phyloP scores from a whole-genome alignment of 306 rosid genomes.

The Cicer arietinum region DNA sequence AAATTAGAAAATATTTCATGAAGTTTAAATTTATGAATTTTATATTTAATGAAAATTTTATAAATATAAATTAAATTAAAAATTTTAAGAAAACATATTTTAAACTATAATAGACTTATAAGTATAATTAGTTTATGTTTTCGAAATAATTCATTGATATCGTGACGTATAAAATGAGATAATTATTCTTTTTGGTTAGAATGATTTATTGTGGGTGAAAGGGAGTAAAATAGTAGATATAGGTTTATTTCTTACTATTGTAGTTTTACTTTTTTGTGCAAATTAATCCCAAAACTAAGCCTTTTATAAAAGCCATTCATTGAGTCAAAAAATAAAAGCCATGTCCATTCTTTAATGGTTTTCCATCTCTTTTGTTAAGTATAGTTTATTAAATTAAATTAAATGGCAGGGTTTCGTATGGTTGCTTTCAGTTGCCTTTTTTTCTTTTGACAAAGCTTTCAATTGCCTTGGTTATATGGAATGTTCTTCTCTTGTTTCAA shows the following conservation, averaged over 20 bases:
- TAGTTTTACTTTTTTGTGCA: not conserved
- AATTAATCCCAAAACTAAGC: not conserved
- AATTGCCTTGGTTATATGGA: conserved; percentile 39
- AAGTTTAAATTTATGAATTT: too few relatives aligned
- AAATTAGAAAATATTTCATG: too few relatives aligned
- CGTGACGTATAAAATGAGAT: too few relatives aligned
- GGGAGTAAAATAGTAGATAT: too few relatives aligned
- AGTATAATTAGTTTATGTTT: too few relatives aligned
- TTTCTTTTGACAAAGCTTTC: conserved; percentile 27
- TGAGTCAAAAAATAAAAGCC: not conserved
- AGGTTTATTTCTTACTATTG: not conserved
- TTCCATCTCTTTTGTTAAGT: conserved; percentile 7
- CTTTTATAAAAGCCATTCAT: conserved; percentile 28
- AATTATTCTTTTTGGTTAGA: too few relatives aligned
- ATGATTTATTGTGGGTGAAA: too few relatives aligned
- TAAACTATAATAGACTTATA: too few relatives aligned
- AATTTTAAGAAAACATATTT: too few relatives aligned
- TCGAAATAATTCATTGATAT: too few relatives aligned
- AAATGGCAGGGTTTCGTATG: conserved; percentile 9
- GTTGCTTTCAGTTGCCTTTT: conserved; percentile 43
- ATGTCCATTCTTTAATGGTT: conserved; percentile 8
- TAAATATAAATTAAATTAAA: too few relatives aligned
- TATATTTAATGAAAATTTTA: too few relatives aligned
- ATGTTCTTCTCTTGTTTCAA: conserved; percentile 57
- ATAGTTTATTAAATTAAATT: not conserved